Evolutionary conservation across 805 yeast genomes (phyloP), one percentile per base, ranked within the genome.

Genomic region (Saccharomycopsis capsularis): DNA sequence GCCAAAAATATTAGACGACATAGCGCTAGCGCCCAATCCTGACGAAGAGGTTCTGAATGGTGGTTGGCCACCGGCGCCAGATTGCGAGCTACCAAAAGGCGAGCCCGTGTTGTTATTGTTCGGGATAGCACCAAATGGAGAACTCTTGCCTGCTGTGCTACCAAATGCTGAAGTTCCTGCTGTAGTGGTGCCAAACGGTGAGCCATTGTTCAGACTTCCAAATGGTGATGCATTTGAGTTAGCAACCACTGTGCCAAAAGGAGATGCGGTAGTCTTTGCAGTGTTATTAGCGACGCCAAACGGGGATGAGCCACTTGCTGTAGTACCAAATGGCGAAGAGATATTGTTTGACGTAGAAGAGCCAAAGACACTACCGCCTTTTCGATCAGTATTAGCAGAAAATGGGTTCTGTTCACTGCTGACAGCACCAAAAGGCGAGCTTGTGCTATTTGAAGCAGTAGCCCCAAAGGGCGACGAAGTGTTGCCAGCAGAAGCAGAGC

Each of bases 121-220:
- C n/a, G 34, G 25, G 21, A 16, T 18, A 39, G 42, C 21, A 39
- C 44, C 46, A 29, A 42, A 34, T 4, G 11, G 9, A 9, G 46
- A 30, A 24, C 46, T 27, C n/a, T n/a, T 9, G 41, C 21, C 41
- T 11, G 25, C 46, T 4, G 40, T 15, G n/a, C 9, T 29, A 18
- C 41, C 23, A 30, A 21, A 27, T 18, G 46, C 16, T 18, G 25
- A 18, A 7, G 25, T n/a, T 39, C 42, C 42, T 18, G 25, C 6
- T 5, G 25, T 18, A 18, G 32, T 18, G 6, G 44, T 13, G 23
- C 38, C 36, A 44, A 37, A 44, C n/a, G 46, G 46, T 15, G 38
- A 34, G 6, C 15, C 38, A 34, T 42, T 42, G 21, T 16, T 19
- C n/a, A 39, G n/a, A 6, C 7, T n/a, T 16, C 38, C 18, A 44